Evolutionary conservation across 331 rosid species (phyloP).

Genomic region (Dryas integrifolia): DNA sequence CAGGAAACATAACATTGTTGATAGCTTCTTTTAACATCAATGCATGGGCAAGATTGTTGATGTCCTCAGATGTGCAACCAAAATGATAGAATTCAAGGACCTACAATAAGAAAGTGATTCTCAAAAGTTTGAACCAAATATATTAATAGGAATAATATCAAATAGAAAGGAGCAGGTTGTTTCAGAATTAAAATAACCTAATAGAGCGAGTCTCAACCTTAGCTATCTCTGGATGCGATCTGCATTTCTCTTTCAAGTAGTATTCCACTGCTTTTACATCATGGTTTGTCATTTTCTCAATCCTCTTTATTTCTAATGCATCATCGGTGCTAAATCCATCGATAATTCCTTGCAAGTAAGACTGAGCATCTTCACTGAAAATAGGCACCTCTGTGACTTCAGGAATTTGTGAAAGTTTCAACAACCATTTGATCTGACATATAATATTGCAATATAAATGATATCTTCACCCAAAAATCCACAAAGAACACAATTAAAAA

Average conservation of each 20-base stretch:
- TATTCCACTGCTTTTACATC: constrained; percentile 96
- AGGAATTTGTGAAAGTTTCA: constrained; percentile 68
- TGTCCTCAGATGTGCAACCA: constrained; percentile 93
- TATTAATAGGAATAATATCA: not conserved
- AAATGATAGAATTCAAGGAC: constrained; percentile 91
- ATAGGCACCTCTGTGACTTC: constrained; percentile 71
- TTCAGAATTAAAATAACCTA: not conserved
- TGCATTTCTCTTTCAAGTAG: constrained; percentile 77
- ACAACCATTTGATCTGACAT: constrained; percentile 68
- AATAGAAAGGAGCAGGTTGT: not conserved
- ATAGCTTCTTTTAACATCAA: constrained; percentile 80
- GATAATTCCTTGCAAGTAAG: constrained; percentile 53
- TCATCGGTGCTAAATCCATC: constrained; percentile 50
- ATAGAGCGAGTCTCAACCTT: constrained; percentile 39
- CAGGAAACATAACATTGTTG: constrained; percentile 54
- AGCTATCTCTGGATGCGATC: constrained; percentile 57
- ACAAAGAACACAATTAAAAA: not conserved
- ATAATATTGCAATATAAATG: not conserved
- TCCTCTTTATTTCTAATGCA: constrained; percentile 66
- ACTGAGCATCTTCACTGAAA: constrained; percentile 55
- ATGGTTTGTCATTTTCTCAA: constrained; percentile 78
- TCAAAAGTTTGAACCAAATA: not conserved
- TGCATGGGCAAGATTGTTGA: constrained; percentile 88
- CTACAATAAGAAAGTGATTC: constrained; percentile 32
- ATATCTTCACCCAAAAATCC: not conserved